These are phyloP conservation scores for Cordyceps tenuipes DNA, from an alignment of 2,329 filamentous ascomycete genomes.

Conservation along the genomic window DNA sequence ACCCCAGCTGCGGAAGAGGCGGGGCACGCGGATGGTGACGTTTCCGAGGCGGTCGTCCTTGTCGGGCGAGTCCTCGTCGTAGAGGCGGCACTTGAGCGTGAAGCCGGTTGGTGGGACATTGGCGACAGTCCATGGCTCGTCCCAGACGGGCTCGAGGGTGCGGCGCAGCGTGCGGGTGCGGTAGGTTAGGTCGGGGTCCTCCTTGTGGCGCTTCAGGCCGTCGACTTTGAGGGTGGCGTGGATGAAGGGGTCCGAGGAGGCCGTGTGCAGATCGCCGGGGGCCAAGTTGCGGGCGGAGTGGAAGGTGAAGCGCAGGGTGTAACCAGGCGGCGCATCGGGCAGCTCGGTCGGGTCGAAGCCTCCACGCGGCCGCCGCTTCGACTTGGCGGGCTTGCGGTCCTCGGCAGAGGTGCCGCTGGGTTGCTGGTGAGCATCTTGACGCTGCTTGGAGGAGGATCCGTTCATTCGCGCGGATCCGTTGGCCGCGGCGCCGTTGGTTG, in stretches of 20 bases:
- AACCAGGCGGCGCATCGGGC: conserved; percentile 65
- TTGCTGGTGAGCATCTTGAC: background rate
- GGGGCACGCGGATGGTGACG: conserved; percentile 59
- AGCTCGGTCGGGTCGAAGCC: conserved; percentile 76
- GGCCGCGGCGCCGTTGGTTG: background rate
- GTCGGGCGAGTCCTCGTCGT: conserved; percentile 83
- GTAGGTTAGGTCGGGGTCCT: conserved; percentile 67
- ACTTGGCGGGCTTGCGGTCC: conserved; percentile 2
- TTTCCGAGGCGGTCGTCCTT: conserved; percentile 84
- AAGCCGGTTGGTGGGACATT: conserved; percentile 79
- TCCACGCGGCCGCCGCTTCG: conserved; percentile 47
- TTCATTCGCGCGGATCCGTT: background rate
- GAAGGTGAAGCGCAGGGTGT: conserved; percentile 78
- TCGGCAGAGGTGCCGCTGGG: conserved; percentile 7
- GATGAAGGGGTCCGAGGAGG: conserved; percentile 78
- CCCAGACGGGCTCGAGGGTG: conserved; percentile 69
- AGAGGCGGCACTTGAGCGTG: conserved; percentile 73
- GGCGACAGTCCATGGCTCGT: conserved; percentile 78
- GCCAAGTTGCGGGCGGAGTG: conserved; percentile 75
- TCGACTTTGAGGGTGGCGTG: conserved; percentile 63
- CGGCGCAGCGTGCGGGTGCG: conserved; percentile 69
- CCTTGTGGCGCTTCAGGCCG: conserved; percentile 71
- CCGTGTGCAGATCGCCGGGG: conserved; percentile 66
- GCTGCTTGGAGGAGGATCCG: background rate
- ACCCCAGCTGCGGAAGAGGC: conserved; percentile 56